Base-by-base conservation (phyloP, 768 basidiomycete genomes). In the Mycena leptocephala region DNA sequence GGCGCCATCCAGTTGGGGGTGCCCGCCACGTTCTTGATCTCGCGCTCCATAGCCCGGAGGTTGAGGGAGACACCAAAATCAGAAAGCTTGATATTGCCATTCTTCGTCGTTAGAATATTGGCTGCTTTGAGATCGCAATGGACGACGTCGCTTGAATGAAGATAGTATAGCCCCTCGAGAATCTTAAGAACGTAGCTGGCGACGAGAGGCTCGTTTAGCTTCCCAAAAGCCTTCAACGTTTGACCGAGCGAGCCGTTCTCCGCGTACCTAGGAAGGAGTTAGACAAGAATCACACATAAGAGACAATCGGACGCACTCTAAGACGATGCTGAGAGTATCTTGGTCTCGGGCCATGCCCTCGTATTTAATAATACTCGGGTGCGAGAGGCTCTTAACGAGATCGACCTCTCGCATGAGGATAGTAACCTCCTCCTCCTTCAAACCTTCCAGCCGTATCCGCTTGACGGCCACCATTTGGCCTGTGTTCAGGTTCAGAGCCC, bases 1-100 rank as follows among this genome's bases (percentile, higher is more conserved):
- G 98, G 98, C 14, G 97, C 97, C 97, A 99, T 99, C 98, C 98
- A 99, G 81, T 99, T 98, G 18, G 98, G 98, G 11, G 98, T 99
- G 13, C 98, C 98, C 10, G 95, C 94, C 32, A 96, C 95, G 79
- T 95, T 95, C 82, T 95, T 94, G 79, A 92, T 93, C 81, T 96
- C 95, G 30, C 92, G 90, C 80, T 94, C 95, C 91, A 99, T 93
- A 0, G 97, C 97, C 59, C 96, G 93, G 80, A 99, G 90, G 84
- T 98, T 98, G 76, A 99, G 93, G 28, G 97, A 99, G 16, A 99
- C 98, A 58, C 98, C 98, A 84, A 99, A 99, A 84, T 99, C 98
- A 9, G 97, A 95, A 4, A 99, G 91, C 86, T 99, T 99, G 81
- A 98, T 94, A 81, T 99, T 98, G 53, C 97, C 98, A 63, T 93